Base-by-base conservation (phyloP, 2,329 filamentous ascomycete species). In the Aspergillus novofumigatus region DNA sequence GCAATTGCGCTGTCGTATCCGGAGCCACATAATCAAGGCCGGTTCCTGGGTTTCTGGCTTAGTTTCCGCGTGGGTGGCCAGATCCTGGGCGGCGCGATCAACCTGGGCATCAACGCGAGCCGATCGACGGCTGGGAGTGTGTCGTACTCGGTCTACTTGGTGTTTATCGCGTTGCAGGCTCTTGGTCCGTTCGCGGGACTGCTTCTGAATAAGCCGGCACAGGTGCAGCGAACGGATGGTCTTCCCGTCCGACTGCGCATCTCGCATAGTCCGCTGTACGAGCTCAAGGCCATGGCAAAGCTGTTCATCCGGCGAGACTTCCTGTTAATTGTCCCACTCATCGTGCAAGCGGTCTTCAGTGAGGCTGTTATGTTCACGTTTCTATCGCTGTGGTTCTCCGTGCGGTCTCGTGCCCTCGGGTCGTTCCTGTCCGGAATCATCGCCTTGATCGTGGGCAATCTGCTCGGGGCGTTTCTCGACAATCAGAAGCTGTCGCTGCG, bases 291-390 rank as follows among this genome's bases (percentile, higher is more conserved):
- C 1, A 89, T 83, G 1, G 75, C 78, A 0, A 82, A 78, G 55
- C 73, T 85, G 0, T 89, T 90, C 61, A 72, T 86, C 29, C 83
- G 77, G 1, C 83, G 79, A 47, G 80, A 81, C 29, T 90, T 89
- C 57, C 72, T 91, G 1, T 75, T 90, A 0, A 78, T 90, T 1
- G 70, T 90, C 3, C 79, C 87, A 0, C 83, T 88, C 61, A 90
- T 91, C 42, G 85, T 85, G 1, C 86, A 90, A 62, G 85, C 85
- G 0, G 87, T 89, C 0, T 91, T 88, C 66, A 76, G 86, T 0
- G 88, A 91, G 68, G 85, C 88, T 0, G 86, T 91, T 0, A 89
- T 87, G 71, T 90, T 87, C 69, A 90, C 88, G 0, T 91, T 87
- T 57, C 75, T 87, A 7, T 78, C 60, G 71, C 75, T 88, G 14